Evolutionary conservation across 2,329 filamentous ascomycete genomes (phyloP).

Genomic region (Ophiostoma ulmi): DNA sequence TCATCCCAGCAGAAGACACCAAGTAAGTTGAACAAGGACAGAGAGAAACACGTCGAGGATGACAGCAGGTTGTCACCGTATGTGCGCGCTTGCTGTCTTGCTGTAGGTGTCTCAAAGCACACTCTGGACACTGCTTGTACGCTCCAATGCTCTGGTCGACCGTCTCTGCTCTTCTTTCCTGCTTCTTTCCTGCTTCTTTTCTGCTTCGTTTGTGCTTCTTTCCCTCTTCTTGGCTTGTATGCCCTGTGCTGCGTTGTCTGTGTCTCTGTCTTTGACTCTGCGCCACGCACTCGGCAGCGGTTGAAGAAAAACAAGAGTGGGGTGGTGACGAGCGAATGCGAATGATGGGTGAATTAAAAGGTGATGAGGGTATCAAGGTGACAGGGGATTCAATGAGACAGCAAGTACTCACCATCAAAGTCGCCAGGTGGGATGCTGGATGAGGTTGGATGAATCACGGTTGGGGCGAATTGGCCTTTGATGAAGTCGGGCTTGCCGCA

Average conservation of each 20-base stretch:
- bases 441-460: not conserved
- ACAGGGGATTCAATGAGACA: not conserved
- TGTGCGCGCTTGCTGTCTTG: constrained; percentile 10
- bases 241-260: constrained; percentile 3
- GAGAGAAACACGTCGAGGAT: constrained; percentile 11
- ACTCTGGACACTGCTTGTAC: not conserved
- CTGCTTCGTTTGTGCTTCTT: not conserved
- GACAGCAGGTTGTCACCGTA: constrained; percentile 12
- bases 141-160: too few relatives aligned
- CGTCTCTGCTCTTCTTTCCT: not conserved
- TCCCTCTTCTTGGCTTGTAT: not conserved
- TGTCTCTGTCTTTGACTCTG: constrained; percentile 16
- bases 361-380: not conserved
- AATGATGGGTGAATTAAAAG: not conserved
- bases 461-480: not conserved
- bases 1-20: not conserved
- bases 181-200: not conserved
- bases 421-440: not conserved
- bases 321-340: constrained; percentile 1
- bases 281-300: constrained; percentile 16
- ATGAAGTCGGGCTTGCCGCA: not conserved
- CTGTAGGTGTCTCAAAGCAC: not conserved
- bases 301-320: not conserved
- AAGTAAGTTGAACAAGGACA: not conserved
- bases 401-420: constrained; percentile 9